Conservation (phyloP, 768 basidiomycete species). For the Melanogaster broomeanus region DNA sequence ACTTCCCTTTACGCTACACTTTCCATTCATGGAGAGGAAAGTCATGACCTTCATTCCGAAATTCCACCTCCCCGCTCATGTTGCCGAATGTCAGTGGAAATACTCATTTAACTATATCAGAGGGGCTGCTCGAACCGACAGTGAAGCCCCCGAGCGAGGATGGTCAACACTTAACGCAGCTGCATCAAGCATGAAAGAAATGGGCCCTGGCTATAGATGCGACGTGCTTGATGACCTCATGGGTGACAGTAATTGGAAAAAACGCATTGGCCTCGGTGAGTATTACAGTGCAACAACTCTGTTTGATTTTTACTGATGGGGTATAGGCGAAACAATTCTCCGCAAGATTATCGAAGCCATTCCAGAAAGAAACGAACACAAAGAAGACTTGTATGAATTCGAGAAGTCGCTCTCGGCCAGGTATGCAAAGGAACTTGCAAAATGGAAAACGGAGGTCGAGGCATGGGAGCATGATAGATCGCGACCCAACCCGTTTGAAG, state of each 20-base stretch:
- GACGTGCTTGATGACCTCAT: conserved; percentile 38
- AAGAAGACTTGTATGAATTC: not conserved
- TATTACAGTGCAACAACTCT: no score
- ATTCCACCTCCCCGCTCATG: conserved; percentile 39
- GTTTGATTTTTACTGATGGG: not conserved
- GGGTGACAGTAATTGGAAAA: conserved; percentile 37
- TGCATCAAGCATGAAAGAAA: conserved; percentile 34
- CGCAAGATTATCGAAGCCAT: conserved; percentile 1
- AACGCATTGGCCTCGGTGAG: conserved; percentile 26
- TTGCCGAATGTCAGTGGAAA: conserved; percentile 20
- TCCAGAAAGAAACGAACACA: not conserved
- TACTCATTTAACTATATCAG: conserved; percentile 31
- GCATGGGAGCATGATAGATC: no score
- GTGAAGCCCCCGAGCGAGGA: conserved; percentile 37
- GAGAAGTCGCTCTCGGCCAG: not conserved
- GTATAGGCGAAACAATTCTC: not conserved
- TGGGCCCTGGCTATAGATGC: conserved; percentile 31
- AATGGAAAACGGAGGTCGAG: no score
- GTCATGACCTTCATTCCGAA: conserved; percentile 30
- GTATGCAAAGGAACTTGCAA: no score
- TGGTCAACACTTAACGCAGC: conserved; percentile 37
- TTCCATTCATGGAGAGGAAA: not conserved
- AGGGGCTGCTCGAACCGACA: not conserved
- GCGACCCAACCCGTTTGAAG: no score
- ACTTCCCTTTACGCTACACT: not conserved